A percentile compares a stretch with the other conserved stretches of the same genome.
Conservation (phyloP, 495 filamentous ascomycete genomes). For the Penicillium parvum region DNA sequence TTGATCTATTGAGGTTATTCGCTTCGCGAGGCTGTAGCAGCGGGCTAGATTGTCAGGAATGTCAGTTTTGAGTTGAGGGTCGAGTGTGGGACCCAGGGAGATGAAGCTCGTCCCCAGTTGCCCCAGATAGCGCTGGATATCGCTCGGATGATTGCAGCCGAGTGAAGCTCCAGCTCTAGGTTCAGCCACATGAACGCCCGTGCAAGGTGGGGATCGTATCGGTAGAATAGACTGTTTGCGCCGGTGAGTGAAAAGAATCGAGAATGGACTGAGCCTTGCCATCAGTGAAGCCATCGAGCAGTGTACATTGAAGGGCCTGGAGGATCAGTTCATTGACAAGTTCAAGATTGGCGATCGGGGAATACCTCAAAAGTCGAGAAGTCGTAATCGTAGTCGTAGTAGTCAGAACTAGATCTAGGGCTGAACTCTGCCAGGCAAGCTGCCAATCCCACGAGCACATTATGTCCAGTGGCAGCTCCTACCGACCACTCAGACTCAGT, state of each 20-base stretch:
- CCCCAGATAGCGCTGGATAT: neutral
- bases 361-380: too few relatives aligned
- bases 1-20: conserved; percentile 1
- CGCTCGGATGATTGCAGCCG: conserved; percentile 4
- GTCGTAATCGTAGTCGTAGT: too few relatives aligned
- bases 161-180: conserved; percentile 8
- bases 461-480: conserved; percentile 5
- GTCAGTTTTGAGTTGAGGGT: too few relatives aligned
- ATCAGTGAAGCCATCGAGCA: conserved; percentile 1
- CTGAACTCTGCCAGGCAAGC: conserved; percentile 16
- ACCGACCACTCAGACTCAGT: conserved; percentile 17
- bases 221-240: neutral
- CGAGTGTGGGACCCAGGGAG: too few relatives aligned
- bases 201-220: conserved; percentile 7
- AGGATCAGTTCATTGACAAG: neutral
- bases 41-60: conserved; percentile 4
- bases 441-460: conserved; percentile 10
- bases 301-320: conserved; percentile 2
- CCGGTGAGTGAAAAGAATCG: conserved; percentile 15
- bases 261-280: neutral
- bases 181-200: conserved; percentile 24
- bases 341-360: too few relatives aligned
- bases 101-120: conserved; percentile 2
- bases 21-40: conserved; percentile 1
- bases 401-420: conserved; percentile 20